Evolutionary conservation across 306 rosid genomes (phyloP).

Genomic region (Dalbergia oliveri): DNA sequence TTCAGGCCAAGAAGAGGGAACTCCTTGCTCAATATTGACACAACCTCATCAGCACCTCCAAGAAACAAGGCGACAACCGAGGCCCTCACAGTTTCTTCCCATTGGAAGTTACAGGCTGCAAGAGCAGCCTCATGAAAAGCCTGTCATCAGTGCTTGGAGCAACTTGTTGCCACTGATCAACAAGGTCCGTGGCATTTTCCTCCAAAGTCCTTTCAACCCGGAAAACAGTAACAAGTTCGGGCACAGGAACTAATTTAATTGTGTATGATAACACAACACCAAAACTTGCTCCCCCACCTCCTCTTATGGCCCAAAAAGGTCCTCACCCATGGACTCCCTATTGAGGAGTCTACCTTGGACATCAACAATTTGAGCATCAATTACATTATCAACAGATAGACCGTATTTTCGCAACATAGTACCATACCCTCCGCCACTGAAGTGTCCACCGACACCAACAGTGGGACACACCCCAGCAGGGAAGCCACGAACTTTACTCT

Average conservation of each 20-base stretch:
- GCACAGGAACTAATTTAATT: conserved; percentile 45
- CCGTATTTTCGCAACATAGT: conserved; percentile 50
- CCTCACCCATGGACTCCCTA: conserved; percentile 54
- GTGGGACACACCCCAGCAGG: conserved; percentile 61
- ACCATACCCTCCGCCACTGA: conserved; percentile 58
- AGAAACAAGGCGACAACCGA: conserved; percentile 49
- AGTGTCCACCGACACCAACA: conserved; percentile 56
- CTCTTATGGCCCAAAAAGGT: conserved; percentile 55
- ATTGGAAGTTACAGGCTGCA: conserved; percentile 51
- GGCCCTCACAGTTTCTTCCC: conserved; percentile 36
- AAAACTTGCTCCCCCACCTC: conserved; percentile 57
- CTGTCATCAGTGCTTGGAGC: conserved; percentile 50
- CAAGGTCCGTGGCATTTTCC: conserved; percentile 52
- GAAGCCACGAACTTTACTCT: conserved; percentile 55
- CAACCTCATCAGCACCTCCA: conserved; percentile 47
- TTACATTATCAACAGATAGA: conserved; percentile 38
- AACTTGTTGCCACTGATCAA: conserved; percentile 58
- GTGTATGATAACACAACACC: conserved; percentile 54
- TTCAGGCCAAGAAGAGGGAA: conserved; percentile 49
- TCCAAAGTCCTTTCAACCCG: conserved; percentile 42
- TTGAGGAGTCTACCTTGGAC: conserved; percentile 43
- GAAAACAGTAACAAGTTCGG: conserved; percentile 47
- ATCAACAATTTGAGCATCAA: conserved; percentile 52
- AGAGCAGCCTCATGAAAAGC: conserved; percentile 49
- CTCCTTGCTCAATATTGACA: conserved; percentile 41